Conservation (phyloP, 768 basidiomycete species). For the Suillus plorans region DNA sequence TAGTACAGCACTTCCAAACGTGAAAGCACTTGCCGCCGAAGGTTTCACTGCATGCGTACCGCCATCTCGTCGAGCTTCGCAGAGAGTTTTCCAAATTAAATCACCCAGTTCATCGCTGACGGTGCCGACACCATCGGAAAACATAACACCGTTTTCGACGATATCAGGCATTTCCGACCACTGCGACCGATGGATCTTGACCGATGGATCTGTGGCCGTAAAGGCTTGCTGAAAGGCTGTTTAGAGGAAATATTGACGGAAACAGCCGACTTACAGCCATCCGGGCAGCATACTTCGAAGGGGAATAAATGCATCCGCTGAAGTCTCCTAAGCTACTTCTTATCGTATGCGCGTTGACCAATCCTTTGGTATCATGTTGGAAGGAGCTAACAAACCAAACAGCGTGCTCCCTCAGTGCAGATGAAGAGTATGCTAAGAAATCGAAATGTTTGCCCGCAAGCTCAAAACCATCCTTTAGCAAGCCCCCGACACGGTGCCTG, state of each 20-base stretch:
- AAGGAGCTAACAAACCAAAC: constrained; percentile 84
- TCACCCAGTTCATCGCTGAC: constrained; percentile 61
- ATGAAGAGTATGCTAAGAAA: constrained; percentile 81
- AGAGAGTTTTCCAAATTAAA: constrained; percentile 58
- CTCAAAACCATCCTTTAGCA: constrained; percentile 62
- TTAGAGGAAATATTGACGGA: neutral
- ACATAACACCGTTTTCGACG: constrained; percentile 40
- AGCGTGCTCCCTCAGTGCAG: constrained; percentile 74
- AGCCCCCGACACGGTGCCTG: constrained; percentile 53
- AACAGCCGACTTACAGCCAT: constrained; percentile 42
- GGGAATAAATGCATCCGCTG: constrained; percentile 49
- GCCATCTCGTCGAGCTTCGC: constrained; percentile 39
- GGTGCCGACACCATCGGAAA: constrained; percentile 82
- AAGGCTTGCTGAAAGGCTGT: constrained; percentile 58
- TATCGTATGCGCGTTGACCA: constrained; percentile 57
- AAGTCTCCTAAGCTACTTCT: constrained; percentile 71
- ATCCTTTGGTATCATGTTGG: constrained; percentile 39
- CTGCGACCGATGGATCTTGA: constrained; percentile 50
- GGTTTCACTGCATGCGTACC: constrained; percentile 43
- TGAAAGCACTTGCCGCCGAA: constrained; percentile 51
- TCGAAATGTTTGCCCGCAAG: constrained; percentile 74
- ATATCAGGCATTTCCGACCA: constrained; percentile 69
- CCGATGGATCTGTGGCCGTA: constrained; percentile 76
- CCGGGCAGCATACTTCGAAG: constrained; percentile 83
- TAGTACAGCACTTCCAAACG: neutral